A percentile compares a stretch with the other conserved stretches of the same genome.
Conservation (phyloP, 768 basidiomycete species). For the Gyrodon lividus region DNA sequence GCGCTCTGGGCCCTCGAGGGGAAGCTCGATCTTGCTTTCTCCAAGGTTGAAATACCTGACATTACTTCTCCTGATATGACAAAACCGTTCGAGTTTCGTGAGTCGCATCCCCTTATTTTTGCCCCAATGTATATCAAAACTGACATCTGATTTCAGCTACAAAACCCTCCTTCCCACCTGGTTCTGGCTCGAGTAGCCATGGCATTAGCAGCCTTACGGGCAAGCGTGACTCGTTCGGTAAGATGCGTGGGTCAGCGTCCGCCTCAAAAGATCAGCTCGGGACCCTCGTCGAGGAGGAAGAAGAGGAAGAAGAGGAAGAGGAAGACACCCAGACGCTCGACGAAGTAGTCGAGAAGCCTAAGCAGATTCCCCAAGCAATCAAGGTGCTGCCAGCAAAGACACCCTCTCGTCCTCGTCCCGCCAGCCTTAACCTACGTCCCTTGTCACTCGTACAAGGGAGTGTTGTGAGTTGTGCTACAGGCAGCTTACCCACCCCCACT, state of each 20-base stretch:
- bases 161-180: slow-evolving; percentile 59
- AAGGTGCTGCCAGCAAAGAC: slow-evolving; percentile 37
- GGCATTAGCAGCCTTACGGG: slow-evolving; percentile 44
- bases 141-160: slow-evolving; percentile 41
- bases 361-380: slow-evolving; percentile 24
- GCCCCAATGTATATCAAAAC: not conserved
- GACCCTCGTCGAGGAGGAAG: slow-evolving; percentile 83
- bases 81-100: slow-evolving; percentile 66
- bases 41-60: slow-evolving; percentile 84
- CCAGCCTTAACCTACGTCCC: slow-evolving; percentile 65
- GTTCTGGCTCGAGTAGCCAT: slow-evolving; percentile 40
- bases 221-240: slow-evolving; percentile 82
- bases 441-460: slow-evolving; percentile 64
- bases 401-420: slow-evolving; percentile 58
- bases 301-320: slow-evolving; percentile 82
- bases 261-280: slow-evolving; percentile 74
- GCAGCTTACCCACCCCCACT: slow-evolving; percentile 52
- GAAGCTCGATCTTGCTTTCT: slow-evolving; percentile 65
- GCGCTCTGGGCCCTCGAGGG: slow-evolving; percentile 90
- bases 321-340: slow-evolving; percentile 16
- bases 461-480: slow-evolving; percentile 34
- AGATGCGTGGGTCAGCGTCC: slow-evolving; percentile 57
- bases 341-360: slow-evolving; percentile 13
- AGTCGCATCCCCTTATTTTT: slow-evolving; percentile 30
- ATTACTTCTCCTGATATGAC: slow-evolving; percentile 58